Percentiles rank a stretch among this genome's conserved stretches.
phyloP scores from a whole-genome alignment of 2,329 filamentous ascomycete species.

The Aureobasidium vineae region DNA sequence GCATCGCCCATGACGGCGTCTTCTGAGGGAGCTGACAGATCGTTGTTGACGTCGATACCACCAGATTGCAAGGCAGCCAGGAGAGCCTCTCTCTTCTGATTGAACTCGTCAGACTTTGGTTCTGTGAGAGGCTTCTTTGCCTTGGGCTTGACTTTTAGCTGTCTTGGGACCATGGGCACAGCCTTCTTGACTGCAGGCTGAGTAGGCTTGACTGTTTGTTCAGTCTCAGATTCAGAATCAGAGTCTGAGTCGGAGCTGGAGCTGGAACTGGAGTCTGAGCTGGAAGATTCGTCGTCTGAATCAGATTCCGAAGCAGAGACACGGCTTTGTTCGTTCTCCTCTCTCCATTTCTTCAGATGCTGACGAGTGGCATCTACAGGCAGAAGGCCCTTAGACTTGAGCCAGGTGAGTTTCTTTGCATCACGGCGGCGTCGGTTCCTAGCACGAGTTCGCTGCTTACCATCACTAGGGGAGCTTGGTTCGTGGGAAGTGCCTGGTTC shows the following conservation, averaged over 20 bases:
- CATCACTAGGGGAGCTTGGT: constrained; percentile 49
- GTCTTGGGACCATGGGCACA: constrained; percentile 29
- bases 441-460: constrained; percentile 51
- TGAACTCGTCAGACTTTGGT: constrained; percentile 47
- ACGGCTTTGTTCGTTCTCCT: background rate
- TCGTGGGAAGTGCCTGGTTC: constrained; percentile 35
- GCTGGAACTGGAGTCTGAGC: constrained; percentile 15
- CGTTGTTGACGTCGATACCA: constrained; percentile 49
- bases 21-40: constrained; percentile 5
- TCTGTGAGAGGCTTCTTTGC: constrained; percentile 10
- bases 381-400: constrained; percentile 56
- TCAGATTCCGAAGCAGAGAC: background rate
- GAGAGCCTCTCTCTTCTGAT: constrained; percentile 52
- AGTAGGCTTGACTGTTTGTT: background rate
- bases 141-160: constrained; percentile 23
- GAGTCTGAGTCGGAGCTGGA: constrained; percentile 23
- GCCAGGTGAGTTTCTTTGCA: constrained; percentile 49
- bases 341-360: constrained; percentile 42
- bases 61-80: constrained; percentile 53
- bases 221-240: constrained; percentile 13
- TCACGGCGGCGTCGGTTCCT: constrained; percentile 57
- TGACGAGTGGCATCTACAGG: constrained; percentile 51
- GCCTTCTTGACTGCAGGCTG: constrained; percentile 2
- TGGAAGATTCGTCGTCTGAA: constrained; percentile 14
- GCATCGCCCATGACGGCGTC: constrained; percentile 6